Conservation (phyloP, 768 basidiomycete species). For the Porphyrellus cyaneotinctus region DNA sequence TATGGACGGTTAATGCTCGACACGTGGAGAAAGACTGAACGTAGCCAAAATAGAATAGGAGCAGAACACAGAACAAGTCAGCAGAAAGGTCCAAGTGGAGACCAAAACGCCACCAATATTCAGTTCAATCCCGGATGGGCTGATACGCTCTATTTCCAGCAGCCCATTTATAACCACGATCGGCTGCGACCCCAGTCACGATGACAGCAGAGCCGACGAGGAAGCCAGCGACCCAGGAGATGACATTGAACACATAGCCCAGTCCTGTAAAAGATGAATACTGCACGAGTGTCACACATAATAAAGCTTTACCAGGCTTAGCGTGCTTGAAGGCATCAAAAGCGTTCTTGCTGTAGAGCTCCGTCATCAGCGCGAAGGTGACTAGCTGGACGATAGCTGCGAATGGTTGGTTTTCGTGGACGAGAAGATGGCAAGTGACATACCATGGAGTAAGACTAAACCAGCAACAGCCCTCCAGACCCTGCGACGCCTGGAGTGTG, state of each 20-base stretch:
- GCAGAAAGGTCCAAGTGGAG: neutral
- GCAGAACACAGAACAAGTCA: neutral
- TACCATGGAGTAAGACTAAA: constrained; percentile 60
- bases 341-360: constrained; percentile 45
- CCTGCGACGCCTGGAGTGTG: constrained; percentile 66
- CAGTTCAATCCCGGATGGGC: constrained; percentile 28
- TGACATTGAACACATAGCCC: constrained; percentile 53
- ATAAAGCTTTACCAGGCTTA: constrained; percentile 47
- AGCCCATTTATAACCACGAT: constrained; percentile 58
- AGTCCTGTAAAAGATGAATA: constrained; percentile 40
- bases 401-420: neutral
- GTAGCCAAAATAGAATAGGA: neutral
- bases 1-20: constrained; percentile 4
- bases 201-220: constrained; percentile 52
- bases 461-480: constrained; percentile 75
- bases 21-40: neutral
- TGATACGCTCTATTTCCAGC: constrained; percentile 70
- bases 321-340: constrained; percentile 55
- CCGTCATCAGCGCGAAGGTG: constrained; percentile 61
- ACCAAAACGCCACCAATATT: constrained; percentile 5
- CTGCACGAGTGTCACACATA: neutral
- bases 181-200: constrained; percentile 54
- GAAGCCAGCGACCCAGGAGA: constrained; percentile 60
- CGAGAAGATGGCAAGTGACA: neutral
- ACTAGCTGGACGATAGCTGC: constrained; percentile 57